Evolutionary conservation across 805 yeast genomes (phyloP), one percentile per base, ranked within the genome.

Genomic region (Wickerhamomyces ciferrii): DNA sequence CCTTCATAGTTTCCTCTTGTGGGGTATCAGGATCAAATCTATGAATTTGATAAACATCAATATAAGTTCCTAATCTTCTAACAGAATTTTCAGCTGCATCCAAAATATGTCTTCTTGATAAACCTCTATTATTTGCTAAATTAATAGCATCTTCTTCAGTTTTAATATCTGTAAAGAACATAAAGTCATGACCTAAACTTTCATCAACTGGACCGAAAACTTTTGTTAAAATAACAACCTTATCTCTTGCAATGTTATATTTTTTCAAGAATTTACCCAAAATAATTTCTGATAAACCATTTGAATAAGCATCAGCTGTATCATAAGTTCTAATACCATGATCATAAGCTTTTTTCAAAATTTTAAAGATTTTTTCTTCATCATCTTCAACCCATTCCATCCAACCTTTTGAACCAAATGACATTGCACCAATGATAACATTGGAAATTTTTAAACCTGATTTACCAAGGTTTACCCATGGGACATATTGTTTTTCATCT

Each of bases 151-250:
- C 20, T 6, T n/a, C n/a, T 23, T 31, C 21, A 10, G 31, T 3
- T 6, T n/a, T 9, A 5, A 17, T 15, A 17, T 29, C 17, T 21
- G 40, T 10, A n/a, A 14, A 37, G 34, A 14, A 6, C 34, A 7
- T 11, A 14, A 31, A 13, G 10, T 14, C 41, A 9, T 18, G 17
- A 23, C 17, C 17, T 21, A 18, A 13, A 10, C 10, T 5, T 4
- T 21, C 41, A 47, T 54, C 58, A 32, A 54, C 43, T n/a, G 60
- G 52, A 36, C 29, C 38, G 41, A 41, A 53, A 11, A 43, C 59
- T 61, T 81, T 81, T 27, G 81, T 63, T 53, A 81, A 48, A 45
- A 81, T 79, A n/a, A 79, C 82, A 43, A 81, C 72, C 39, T 69
- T 70, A 40, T 76, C 78, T 52, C 86, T 68, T 6, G 70, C 70